These are phyloP conservation scores for Lasiosphaeria ovina DNA, from an alignment of 495 filamentous ascomycete species.

Conservation along the genomic window DNA sequence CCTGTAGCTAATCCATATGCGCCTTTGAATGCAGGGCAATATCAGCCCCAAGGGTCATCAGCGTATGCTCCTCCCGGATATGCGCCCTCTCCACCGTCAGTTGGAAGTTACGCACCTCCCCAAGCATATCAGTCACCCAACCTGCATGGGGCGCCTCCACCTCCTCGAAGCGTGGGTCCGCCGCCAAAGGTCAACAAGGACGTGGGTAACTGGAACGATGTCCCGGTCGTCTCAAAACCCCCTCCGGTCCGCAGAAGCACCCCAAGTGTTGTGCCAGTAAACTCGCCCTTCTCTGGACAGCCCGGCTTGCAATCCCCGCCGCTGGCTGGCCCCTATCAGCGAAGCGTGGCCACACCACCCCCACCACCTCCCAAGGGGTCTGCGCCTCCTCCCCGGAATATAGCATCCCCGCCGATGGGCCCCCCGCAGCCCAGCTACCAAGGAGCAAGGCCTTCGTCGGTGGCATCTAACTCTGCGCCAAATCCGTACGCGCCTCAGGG, in stretches of 20 bases:
- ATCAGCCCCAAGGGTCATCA: constrained; percentile 27
- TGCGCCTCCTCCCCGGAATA: constrained; percentile 45
- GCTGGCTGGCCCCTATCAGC: constrained; percentile 37
- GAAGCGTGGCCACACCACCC: constrained; percentile 40
- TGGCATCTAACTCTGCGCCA: constrained; percentile 61
- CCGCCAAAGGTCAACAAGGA: constrained; percentile 69
- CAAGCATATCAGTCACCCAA: constrained; percentile 20
- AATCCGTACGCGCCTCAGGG: constrained; percentile 67
- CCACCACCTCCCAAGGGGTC: constrained; percentile 60
- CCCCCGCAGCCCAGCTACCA: constrained; percentile 51
- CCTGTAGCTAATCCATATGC: constrained; percentile 33
- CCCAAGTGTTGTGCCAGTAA: constrained; percentile 60
- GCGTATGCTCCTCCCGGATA: constrained; percentile 38
- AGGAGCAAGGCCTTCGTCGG: constrained; percentile 56
- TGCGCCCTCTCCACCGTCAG: constrained; percentile 29
- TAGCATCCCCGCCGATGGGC: constrained; percentile 49
- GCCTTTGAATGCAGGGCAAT: not conserved
- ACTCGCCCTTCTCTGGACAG: constrained; percentile 67
- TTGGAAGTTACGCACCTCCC: constrained; percentile 35
- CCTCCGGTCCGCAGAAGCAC: constrained; percentile 66
- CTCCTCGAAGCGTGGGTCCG: constrained; percentile 56
- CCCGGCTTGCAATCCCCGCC: constrained; percentile 46
- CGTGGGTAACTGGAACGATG: constrained; percentile 87
- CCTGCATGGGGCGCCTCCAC: constrained; percentile 21
- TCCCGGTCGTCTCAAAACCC: constrained; percentile 75